Base-by-base conservation (phyloP, 2,329 filamentous ascomycete species). In the Colletotrichum euphorbiae region DNA sequence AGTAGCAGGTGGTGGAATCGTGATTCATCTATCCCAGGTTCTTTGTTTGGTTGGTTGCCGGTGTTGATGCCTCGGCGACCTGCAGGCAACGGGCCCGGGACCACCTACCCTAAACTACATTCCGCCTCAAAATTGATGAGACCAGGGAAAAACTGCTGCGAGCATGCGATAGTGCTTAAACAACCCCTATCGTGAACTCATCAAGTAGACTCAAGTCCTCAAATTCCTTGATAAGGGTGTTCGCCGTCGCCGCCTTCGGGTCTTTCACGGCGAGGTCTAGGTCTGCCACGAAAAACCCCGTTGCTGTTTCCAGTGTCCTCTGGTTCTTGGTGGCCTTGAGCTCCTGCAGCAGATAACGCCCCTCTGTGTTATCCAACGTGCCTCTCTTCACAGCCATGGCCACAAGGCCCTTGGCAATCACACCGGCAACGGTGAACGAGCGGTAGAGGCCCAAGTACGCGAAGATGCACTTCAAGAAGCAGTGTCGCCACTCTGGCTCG, bases 381-480 rank as follows among this genome's bases (percentile, higher is more conserved):
- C 74, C 75, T 33, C 78, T 74, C 8, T 76, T 71, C 28, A 82
- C 69, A 3, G 74, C 74, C 77, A 82, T 78, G 2, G 77, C 75
- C 2, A 82, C 69, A 6, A 82, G 66, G 5, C 77, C 77, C 13
- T 74, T 73, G 2, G 73, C 74, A n/a, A 80, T 77, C 2, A 75
- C 70, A 43, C 78, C 75, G 9, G 78, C 76, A 4, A 82, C 76
- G 1, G 76, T 76, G 62, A 76, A 81, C 1, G 77, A 74, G 5
- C 73, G 74, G 12, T 76, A 73, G 5, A 82, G 73, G 15, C 73
- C 71, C 15, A 78, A 74, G 56, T 82, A 82, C 2, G 75, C 77
- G 56, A 80, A 77, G 6, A 82, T 68, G 33, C 79, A 82, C 3
- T 80, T 70, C 2, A 78, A 66, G 4, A 82, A 73, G 58, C 82